A percentile compares a stretch with the other conserved stretches of the same genome.
phyloP scores from a whole-genome alignment of 148 eudicot species.

The Fagopyrum tataricum region DNA sequence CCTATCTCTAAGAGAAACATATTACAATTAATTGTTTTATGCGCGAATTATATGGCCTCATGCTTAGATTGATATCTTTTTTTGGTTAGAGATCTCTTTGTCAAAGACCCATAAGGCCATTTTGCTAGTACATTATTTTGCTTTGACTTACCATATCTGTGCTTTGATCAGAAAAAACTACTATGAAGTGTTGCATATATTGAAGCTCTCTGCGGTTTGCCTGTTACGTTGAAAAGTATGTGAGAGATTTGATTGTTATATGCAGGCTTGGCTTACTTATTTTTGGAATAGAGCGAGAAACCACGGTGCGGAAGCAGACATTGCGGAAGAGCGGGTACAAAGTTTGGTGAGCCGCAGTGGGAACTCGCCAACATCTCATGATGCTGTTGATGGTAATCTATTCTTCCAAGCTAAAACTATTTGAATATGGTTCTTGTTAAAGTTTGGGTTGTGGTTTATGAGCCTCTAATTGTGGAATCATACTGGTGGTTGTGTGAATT shows the following conservation, averaged over 20 bases:
- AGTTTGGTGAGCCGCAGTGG: conserved; percentile 59
- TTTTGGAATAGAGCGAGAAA: conserved; percentile 84
- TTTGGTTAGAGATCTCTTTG: no score
- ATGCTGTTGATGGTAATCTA: conserved; percentile 66
- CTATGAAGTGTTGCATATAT: no score
- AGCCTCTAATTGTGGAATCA: not conserved
- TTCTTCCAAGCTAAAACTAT: not conserved
- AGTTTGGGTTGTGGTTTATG: not conserved
- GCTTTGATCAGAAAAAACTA: no score
- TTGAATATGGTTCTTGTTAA: conserved; percentile 9
- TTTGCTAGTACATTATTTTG: no score
- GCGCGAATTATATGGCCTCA: not conserved
- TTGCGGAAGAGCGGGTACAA: conserved; percentile 69
- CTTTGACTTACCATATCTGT: no score
- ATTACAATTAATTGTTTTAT: no score
- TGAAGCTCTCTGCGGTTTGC: no score
- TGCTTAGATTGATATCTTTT: not conserved
- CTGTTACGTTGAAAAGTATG: no score
- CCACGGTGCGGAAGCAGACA: conserved; percentile 69
- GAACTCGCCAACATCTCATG: conserved; percentile 56
- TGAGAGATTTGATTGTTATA: not conserved
- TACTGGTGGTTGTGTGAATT: not conserved
- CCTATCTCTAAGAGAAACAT: no score
- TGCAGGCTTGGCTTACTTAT: conserved; percentile 80
- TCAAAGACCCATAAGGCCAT: no score